These are phyloP conservation scores for Bruguiera gymnorhiza DNA, from an alignment of 345 rosid species.

Conservation along the genomic window DNA sequence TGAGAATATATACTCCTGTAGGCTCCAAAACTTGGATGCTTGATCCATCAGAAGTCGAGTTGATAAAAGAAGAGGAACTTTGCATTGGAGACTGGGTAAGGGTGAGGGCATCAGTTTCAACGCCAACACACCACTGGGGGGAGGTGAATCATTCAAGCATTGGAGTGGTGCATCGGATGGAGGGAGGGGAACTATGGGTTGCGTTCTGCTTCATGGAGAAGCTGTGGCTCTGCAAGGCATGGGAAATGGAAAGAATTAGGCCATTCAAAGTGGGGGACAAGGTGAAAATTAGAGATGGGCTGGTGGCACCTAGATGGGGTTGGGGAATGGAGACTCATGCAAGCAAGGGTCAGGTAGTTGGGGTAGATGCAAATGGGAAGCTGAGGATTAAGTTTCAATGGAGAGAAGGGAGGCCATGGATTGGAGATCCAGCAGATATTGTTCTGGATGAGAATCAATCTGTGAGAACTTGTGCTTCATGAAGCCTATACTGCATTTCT, in stretches of 20 bases:
- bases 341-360: conserved; percentile 84
- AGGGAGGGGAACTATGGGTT: conserved; percentile 74
- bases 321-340: conserved; percentile 99
- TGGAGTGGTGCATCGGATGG: conserved; percentile 88
- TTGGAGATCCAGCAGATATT: conserved; percentile 95
- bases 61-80: conserved; percentile 77
- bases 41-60: conserved; percentile 85
- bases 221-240: conserved; percentile 90
- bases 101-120: conserved; percentile 58
- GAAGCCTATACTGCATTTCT: not conserved
- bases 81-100: conserved; percentile 85
- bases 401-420: conserved; percentile 98
- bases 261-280: conserved; percentile 69
- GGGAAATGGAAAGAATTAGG: conserved; percentile 76
- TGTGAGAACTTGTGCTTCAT: not conserved
- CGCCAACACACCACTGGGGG: conserved; percentile 93
- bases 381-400: conserved; percentile 83
- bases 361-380: conserved; percentile 95
- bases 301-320: conserved; percentile 87
- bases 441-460: conserved; percentile 48
- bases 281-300: conserved; percentile 69
- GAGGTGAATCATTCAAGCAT: conserved; percentile 86
- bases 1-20: conserved; percentile 84
- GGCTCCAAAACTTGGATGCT: conserved; percentile 97
- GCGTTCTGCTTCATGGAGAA: conserved; percentile 82